Conservation (phyloP, 371 early-diverging fungal species). For the Encephalitozoon cuniculi region DNA sequence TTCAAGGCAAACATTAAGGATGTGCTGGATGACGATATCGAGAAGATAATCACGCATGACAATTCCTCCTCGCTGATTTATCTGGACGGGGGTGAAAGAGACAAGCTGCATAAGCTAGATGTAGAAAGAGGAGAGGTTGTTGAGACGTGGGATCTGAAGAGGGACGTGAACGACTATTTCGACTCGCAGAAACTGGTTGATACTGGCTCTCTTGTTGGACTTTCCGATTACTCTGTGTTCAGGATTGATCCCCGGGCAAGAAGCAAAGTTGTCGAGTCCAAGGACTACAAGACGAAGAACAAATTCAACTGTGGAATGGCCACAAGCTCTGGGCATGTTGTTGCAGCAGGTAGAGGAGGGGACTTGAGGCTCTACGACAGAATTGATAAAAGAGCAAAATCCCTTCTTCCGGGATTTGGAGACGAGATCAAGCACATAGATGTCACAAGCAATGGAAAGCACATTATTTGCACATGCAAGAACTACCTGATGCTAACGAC, state of each 20-base stretch:
- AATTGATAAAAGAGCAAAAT: slow-evolving; percentile 73
- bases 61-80: slow-evolving; percentile 44
- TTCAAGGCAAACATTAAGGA: slow-evolving; percentile 55
- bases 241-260: slow-evolving; percentile 73
- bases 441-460: slow-evolving; percentile 74
- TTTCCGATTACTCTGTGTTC: slow-evolving; percentile 71
- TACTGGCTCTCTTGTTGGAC: slow-evolving; percentile 69
- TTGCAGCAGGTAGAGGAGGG: slow-evolving; percentile 73
- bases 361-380: slow-evolving; percentile 76
- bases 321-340: slow-evolving; percentile 70
- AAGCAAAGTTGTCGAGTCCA: slow-evolving; percentile 48
- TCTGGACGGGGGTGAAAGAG: slow-evolving; percentile 60
- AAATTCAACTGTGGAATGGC: slow-evolving; percentile 66
- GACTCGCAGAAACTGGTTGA: slow-evolving; percentile 69
- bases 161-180: slow-evolving; percentile 67
- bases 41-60: slow-evolving; percentile 56
- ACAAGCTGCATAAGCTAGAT: slow-evolving; percentile 74
- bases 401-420: slow-evolving; percentile 74
- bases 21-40: slow-evolving; percentile 38
- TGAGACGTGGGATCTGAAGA: slow-evolving; percentile 71
- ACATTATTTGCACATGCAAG: slow-evolving; percentile 75
- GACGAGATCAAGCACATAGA: slow-evolving; percentile 76
- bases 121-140: slow-evolving; percentile 76
- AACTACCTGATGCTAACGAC: slow-evolving; percentile 72
- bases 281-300: slow-evolving; percentile 63